Percentiles rank a stretch among this genome's conserved stretches.
Evolutionary conservation across 2,329 filamentous ascomycete species (phyloP).

Genomic region (Sarocladiaceae sp.): DNA sequence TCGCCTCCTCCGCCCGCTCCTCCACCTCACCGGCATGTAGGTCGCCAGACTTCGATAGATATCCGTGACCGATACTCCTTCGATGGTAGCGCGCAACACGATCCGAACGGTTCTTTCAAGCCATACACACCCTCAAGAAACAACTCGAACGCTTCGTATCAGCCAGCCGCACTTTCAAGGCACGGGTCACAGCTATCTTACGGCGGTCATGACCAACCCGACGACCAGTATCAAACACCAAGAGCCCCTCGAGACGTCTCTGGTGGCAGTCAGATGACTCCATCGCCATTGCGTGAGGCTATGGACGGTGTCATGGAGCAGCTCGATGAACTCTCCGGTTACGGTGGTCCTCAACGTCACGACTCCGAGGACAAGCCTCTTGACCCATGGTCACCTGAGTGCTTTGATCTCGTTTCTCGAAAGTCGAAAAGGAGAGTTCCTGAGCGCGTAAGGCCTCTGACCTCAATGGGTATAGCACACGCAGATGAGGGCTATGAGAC

Average conservation of each 20-base stretch:
- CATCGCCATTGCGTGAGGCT: slow-evolving; percentile 85
- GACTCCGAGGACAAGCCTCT: slow-evolving; percentile 42
- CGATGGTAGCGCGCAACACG: slow-evolving; percentile 20
- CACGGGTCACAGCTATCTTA: slow-evolving; percentile 38
- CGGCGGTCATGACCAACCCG: slow-evolving; percentile 21
- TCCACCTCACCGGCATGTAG: slow-evolving; percentile 71
- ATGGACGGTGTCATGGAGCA: slow-evolving; percentile 99
- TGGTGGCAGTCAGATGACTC: slow-evolving; percentile 65
- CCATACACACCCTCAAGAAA: slow-evolving; percentile 27
- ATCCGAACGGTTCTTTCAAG: slow-evolving; percentile 33
- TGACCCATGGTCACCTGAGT: slow-evolving; percentile 88
- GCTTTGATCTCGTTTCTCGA: slow-evolving; percentile 57
- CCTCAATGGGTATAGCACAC: slow-evolving; percentile 66
- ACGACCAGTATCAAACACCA: slow-evolving; percentile 43
- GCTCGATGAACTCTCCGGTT: slow-evolving; percentile 67
- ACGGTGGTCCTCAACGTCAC: slow-evolving; percentile 1
- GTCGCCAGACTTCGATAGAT: slow-evolving; percentile 17
- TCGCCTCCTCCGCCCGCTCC: slow-evolving; percentile 30
- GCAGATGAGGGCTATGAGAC: slow-evolving; percentile 60
- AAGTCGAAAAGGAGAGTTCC: slow-evolving; percentile 21
- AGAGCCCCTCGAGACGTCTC: slow-evolving; percentile 54
- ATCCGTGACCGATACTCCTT: slow-evolving; percentile 12
- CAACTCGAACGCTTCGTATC: slow-evolving; percentile 30
- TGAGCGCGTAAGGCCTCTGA: slow-evolving; percentile 50
- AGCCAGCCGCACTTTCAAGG: slow-evolving; percentile 25